Conservation (phyloP, 495 filamentous ascomycete genomes). For the Aspergillus biplanus region DNA sequence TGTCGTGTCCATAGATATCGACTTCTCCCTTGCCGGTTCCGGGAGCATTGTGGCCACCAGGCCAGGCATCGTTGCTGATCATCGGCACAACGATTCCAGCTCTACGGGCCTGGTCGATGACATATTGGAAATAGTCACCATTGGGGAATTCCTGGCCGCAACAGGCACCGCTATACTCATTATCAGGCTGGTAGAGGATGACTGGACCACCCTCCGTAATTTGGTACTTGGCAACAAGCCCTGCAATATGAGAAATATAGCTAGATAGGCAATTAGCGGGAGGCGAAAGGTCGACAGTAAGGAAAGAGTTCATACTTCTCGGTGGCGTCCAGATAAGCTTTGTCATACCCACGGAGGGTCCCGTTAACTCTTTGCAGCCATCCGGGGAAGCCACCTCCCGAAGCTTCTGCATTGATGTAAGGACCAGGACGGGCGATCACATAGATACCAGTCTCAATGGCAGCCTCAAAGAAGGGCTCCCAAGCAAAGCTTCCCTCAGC, state of each 20-base stretch:
- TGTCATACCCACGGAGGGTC: slow-evolving; percentile 59
- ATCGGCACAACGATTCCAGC: slow-evolving; percentile 75
- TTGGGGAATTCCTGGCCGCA: slow-evolving; percentile 56
- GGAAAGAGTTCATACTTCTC: slow-evolving; percentile 47
- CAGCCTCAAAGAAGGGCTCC: slow-evolving; percentile 73
- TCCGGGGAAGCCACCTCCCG: slow-evolving; percentile 66
- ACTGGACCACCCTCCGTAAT: slow-evolving; percentile 80
- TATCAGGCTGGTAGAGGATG: slow-evolving; percentile 79
- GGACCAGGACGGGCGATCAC: slow-evolving; percentile 73
- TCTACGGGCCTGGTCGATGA: slow-evolving; percentile 67
- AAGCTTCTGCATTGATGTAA: slow-evolving; percentile 69
- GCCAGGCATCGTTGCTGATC: slow-evolving; percentile 72
- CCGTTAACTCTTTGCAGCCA: slow-evolving; percentile 69
- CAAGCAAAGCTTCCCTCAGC: slow-evolving; percentile 72
- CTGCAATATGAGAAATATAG: slow-evolving; percentile 51
- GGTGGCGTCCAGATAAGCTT: slow-evolving; percentile 67
- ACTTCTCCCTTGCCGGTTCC: slow-evolving; percentile 64
- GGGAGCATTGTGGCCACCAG: slow-evolving; percentile 65
- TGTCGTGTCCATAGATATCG: slow-evolving; percentile 80
- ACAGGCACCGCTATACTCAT: slow-evolving; percentile 65
- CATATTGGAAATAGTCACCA: slow-evolving; percentile 67
- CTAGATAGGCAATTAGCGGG: slow-evolving; percentile 21
- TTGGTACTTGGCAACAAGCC: slow-evolving; percentile 71
- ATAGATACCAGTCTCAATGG: slow-evolving; percentile 70
- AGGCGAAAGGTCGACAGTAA: too few species aligned